These are phyloP conservation scores for Aspergillus phoenicis DNA, from an alignment of 2,329 filamentous ascomycete species.

Conservation along the genomic window DNA sequence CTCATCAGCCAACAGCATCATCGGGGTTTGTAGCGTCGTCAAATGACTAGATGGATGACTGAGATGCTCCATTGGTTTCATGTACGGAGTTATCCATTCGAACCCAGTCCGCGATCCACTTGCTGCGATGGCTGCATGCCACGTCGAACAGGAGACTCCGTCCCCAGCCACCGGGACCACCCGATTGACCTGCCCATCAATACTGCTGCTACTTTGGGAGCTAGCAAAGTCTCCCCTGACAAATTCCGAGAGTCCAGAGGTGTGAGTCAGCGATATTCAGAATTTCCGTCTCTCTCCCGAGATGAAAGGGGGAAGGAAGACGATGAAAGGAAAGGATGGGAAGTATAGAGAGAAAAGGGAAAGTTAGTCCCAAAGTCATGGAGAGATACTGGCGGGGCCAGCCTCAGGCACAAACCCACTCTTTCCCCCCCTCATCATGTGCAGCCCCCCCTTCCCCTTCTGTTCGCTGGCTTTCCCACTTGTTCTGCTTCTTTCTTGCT, in stretches of 20 bases:
- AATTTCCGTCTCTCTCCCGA: too few relatives aligned
- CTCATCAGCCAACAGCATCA: not conserved
- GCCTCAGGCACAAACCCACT: slow-evolving; percentile 7
- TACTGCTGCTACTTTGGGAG: not conserved
- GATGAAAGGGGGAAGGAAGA: not conserved
- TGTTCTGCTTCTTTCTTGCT: not conserved
- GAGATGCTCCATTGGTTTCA: not conserved
- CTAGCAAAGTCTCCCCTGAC: too few relatives aligned
- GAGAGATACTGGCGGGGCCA: not conserved
- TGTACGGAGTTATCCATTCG: not conserved
- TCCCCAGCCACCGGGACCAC: slow-evolving; percentile 18
- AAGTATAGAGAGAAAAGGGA: not conserved
- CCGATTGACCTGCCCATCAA: slow-evolving; percentile 12
- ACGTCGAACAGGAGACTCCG: slow-evolving; percentile 24
- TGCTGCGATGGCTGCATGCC: slow-evolving; percentile 26
- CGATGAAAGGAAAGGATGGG: not conserved
- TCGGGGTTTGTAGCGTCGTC: not conserved
- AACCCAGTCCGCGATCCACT: slow-evolving; percentile 26
- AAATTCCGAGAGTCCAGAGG: too few relatives aligned
- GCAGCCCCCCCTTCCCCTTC: not conserved
- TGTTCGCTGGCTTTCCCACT: not conserved
- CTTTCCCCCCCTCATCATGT: not conserved
- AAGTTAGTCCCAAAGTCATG: not conserved
- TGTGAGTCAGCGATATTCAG: too few relatives aligned
- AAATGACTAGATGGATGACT: not conserved